phyloP scores from a whole-genome alignment of 2,329 filamentous ascomycete genomes.

The Fusarium palustre region DNA sequence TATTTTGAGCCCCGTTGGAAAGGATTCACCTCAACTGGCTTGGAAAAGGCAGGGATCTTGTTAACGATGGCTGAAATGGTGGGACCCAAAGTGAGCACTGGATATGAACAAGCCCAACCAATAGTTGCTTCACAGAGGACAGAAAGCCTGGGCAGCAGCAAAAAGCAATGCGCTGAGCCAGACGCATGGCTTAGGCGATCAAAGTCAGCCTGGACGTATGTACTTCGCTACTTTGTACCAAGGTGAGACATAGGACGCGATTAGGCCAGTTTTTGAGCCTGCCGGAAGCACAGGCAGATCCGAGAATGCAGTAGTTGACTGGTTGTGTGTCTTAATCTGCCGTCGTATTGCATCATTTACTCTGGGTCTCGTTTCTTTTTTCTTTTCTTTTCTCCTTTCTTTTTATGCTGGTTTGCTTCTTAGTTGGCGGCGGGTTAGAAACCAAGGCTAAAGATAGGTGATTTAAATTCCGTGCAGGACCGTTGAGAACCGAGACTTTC shows the following conservation, averaged over 20 bases:
- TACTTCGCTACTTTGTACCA: conserved; percentile 20
- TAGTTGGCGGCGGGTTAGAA: conserved; percentile 24
- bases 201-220: conserved; percentile 3
- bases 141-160: conserved; percentile 35
- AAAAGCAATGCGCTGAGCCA: conserved; percentile 28
- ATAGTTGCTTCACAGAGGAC: conserved; percentile 29
- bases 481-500: conserved; percentile 14
- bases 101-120: conserved; percentile 35
- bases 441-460: conserved; percentile 14
- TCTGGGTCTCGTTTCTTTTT: conserved; percentile 25
- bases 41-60: conserved; percentile 30
- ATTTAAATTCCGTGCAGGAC: conserved; percentile 10
- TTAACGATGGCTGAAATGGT: conserved; percentile 44
- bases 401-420: conserved; percentile 23
- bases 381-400: conserved; percentile 26
- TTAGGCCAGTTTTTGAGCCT: conserved; percentile 36
- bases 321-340: conserved; percentile 34
- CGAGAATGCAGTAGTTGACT: conserved; percentile 34
- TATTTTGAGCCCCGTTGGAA: conserved; percentile 17
- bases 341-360: conserved; percentile 44
- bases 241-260: conserved; percentile 44
- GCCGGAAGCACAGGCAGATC: conserved; percentile 36
- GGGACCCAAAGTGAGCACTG: conserved; percentile 35
- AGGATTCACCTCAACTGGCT: conserved; percentile 16
- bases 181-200: conserved; percentile 41